Evolutionary conservation across 2,329 filamentous ascomycete genomes (phyloP), one percentile per base, ranked within the genome.

Genomic region (Keithomyces neogunnii): DNA sequence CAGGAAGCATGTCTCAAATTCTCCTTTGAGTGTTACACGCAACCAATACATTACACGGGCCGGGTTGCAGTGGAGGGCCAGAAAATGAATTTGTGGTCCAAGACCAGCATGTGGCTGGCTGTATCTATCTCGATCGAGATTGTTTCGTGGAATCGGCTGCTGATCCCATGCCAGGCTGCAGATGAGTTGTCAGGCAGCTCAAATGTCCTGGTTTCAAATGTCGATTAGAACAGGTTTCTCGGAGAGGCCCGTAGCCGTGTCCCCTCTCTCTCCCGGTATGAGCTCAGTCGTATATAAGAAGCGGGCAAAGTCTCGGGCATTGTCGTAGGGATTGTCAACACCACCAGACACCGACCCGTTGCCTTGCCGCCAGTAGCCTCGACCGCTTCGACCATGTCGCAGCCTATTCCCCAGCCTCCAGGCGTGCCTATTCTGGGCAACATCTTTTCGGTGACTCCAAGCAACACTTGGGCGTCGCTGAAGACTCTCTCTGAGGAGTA

Each of bases 361-460:
- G 33, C 7, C n/a, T 11, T 44, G 9, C 28, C 7, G 9, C 29
- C 40, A 44, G 3, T 9, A 44, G 28, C 40, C 30, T 13, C 13
- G 26, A 10, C 29, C 3, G 6, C 48, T 31, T 32, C 13, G 47
- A 57, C 4, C 46, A 70, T 69, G 67, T 46, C 66, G 31, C 59
- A 60, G 5, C 63, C 67, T 3, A 70, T 70, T 45, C 66, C 66
- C 1, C 64, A 62, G 42, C 68, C 68, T 0, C 59, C 59, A 5
- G 66, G 65, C 4, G 43, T 69, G 9, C 67, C 67, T 35, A n/a
- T 70, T 30, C 51, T 70, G 10, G 68, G 68, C 32, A 70, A 70
- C 55, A 59, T 70, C 47, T 63, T 67, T 40, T 60, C 68, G 38
- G 51, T 70, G 39, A 59, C 65, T 11, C 60, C 66, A 5, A 60